Percentiles rank a stretch among this genome's conserved stretches.
These are phyloP conservation scores for Zasmidium angulare DNA, from an alignment of 2,329 filamentous ascomycete genomes.

Conservation along the genomic window DNA sequence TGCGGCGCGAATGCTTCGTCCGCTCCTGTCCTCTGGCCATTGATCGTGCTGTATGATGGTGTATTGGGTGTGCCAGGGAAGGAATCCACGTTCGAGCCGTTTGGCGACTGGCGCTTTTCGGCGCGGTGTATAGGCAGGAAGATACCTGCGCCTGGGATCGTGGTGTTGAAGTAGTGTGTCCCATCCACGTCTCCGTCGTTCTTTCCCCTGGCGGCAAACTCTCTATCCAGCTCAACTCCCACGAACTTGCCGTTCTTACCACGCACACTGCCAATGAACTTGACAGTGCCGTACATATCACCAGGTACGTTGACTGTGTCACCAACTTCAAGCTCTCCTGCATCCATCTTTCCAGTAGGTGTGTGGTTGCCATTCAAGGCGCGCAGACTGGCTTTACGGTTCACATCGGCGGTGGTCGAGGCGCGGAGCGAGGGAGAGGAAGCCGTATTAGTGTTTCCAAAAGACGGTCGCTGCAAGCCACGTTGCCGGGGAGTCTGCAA, in stretches of 20 bases:
- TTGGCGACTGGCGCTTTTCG: slow-evolving; percentile 62
- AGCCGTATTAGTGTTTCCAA: slow-evolving; percentile 38
- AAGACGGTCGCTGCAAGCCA: slow-evolving; percentile 39
- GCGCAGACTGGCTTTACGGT: slow-evolving; percentile 70
- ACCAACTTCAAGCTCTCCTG: slow-evolving; percentile 65
- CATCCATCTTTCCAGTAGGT: slow-evolving; percentile 41
- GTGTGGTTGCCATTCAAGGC: slow-evolving; percentile 57
- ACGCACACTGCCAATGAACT: slow-evolving; percentile 81
- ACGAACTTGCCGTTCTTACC: slow-evolving; percentile 91
- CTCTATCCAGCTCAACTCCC: slow-evolving; percentile 80
- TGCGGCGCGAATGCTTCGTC: slow-evolving; percentile 55
- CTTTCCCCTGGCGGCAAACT: slow-evolving; percentile 82
- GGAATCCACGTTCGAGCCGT: slow-evolving; percentile 49
- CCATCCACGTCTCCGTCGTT: slow-evolving; percentile 96
- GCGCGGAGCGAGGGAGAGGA: slow-evolving; percentile 45
- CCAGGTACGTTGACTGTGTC: slow-evolving; percentile 90
- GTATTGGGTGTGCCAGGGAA: slow-evolving; percentile 69
- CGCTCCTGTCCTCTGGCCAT: slow-evolving; percentile 22
- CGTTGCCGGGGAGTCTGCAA: slow-evolving; percentile 44
- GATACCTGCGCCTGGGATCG: slow-evolving; percentile 78
- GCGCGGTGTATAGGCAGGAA: slow-evolving; percentile 87
- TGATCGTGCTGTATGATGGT: slow-evolving; percentile 57
- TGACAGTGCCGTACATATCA: slow-evolving; percentile 85
- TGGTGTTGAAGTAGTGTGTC: slow-evolving; percentile 74
- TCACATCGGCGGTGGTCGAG: slow-evolving; percentile 46